Percentiles rank a stretch among this genome's conserved stretches.
Evolutionary conservation across 257 asterid species (phyloP).

Genomic region (Knoxia roxburghii): DNA sequence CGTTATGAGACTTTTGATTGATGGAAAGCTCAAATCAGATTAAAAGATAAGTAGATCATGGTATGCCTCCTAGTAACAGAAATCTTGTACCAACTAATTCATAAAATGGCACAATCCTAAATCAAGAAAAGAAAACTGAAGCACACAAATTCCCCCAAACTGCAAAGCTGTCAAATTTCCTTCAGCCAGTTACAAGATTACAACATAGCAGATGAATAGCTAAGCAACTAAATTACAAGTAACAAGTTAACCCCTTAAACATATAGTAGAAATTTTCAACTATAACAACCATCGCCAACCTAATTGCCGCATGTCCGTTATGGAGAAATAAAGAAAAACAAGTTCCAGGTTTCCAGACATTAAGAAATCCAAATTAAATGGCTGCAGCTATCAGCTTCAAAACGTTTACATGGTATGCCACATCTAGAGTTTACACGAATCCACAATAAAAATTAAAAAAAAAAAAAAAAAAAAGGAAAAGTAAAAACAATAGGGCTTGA

Average conservation of each 20-base stretch:
- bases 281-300: neutral
- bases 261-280: neutral
- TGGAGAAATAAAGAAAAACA: neutral
- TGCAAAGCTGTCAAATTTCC: too few species aligned
- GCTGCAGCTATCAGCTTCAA: neutral
- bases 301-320: neutral
- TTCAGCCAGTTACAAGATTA: too few species aligned
- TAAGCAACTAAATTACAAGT: neutral
- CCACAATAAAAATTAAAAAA: too few species aligned
- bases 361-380: neutral
- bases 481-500: too few species aligned
- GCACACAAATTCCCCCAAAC: neutral
- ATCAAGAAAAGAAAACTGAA: too few species aligned
- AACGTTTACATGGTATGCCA: neutral
- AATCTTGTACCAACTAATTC: neutral
- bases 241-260: neutral
- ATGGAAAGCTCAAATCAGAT: neutral
- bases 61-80: neutral
- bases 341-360: neutral
- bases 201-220: neutral
- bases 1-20: neutral
- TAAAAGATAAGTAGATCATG: neutral
- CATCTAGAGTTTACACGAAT: neutral
- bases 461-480: too few species aligned
- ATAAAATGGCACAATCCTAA: neutral